Percentiles rank a stretch among this genome's conserved stretches.
phyloP scores from a whole-genome alignment of 345 rosid species.

The Dimocarpus longan region DNA sequence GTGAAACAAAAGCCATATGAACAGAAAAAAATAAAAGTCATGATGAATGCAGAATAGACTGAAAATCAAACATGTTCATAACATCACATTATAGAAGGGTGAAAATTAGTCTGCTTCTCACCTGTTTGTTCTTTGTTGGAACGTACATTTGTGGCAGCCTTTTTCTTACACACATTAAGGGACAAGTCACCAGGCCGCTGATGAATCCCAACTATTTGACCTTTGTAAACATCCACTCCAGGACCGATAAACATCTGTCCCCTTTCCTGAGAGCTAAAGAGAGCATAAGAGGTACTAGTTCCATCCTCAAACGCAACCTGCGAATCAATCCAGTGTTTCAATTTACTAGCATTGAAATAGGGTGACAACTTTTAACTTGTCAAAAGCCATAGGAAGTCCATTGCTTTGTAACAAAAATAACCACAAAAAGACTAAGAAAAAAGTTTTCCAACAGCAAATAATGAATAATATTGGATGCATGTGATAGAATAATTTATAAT shows the following conservation, averaged over 20 bases:
- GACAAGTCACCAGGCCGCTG: slow-evolving; percentile 89
- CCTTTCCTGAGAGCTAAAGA: slow-evolving; percentile 83
- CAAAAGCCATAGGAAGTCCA: background rate
- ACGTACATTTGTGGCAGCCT: slow-evolving; percentile 90
- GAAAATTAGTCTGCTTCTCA: slow-evolving; percentile 24
- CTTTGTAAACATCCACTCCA: slow-evolving; percentile 85
- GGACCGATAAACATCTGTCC: slow-evolving; percentile 90
- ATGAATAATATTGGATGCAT: background rate
- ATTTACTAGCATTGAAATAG: background rate
- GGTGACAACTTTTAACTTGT: background rate
- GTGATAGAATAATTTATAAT: too few species aligned
- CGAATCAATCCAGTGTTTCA: slow-evolving; percentile 23
- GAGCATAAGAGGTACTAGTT: slow-evolving; percentile 82
- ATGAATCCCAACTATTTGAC: slow-evolving; percentile 94
- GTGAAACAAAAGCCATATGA: background rate
- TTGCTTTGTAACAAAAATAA: background rate
- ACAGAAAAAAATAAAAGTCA: too few species aligned
- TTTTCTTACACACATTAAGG: slow-evolving; percentile 90
- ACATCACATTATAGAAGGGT: background rate
- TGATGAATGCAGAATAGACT: background rate
- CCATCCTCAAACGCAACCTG: slow-evolving; percentile 99
- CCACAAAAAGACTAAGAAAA: background rate
- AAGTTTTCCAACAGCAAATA: background rate
- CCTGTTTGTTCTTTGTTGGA: slow-evolving; percentile 94
- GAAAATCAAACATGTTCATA: background rate